These are phyloP conservation scores for Gonapodya sp. DNA, from an alignment of 192 early-diverging fungal species.

Conservation along the genomic window DNA sequence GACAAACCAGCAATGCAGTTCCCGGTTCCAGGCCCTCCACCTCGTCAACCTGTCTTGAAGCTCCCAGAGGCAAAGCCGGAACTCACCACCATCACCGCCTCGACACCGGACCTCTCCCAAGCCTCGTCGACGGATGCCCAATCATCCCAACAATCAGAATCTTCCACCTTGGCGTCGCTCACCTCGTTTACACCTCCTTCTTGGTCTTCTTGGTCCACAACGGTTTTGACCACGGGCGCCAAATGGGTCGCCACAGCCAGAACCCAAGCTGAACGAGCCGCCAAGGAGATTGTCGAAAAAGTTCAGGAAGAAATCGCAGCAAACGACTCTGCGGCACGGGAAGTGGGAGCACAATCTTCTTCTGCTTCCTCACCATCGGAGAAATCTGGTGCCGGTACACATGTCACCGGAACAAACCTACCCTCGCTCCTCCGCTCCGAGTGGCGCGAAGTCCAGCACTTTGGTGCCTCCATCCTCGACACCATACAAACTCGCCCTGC, in stretches of 20 bases:
- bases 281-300: background rate
- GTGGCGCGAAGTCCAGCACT: background rate
- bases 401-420: too few relatives aligned
- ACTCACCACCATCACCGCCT: background rate
- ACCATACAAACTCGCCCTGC: background rate
- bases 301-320: background rate
- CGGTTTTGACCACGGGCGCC: background rate
- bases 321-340: background rate
- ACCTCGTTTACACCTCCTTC: background rate
- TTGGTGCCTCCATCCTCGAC: background rate
- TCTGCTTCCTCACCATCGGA: background rate
- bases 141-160: background rate
- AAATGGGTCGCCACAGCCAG: background rate
- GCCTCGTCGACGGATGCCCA: too few relatives aligned
- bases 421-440: background rate
- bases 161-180: background rate
- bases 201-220: background rate
- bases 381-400: background rate
- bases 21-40: background rate
- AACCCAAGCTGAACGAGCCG: background rate
- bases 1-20: background rate
- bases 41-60: background rate
- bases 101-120: background rate
- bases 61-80: background rate
- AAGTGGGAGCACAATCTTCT: background rate